phyloP scores from a whole-genome alignment of 2,329 filamentous ascomycete genomes.

The Endothia cerciana region DNA sequence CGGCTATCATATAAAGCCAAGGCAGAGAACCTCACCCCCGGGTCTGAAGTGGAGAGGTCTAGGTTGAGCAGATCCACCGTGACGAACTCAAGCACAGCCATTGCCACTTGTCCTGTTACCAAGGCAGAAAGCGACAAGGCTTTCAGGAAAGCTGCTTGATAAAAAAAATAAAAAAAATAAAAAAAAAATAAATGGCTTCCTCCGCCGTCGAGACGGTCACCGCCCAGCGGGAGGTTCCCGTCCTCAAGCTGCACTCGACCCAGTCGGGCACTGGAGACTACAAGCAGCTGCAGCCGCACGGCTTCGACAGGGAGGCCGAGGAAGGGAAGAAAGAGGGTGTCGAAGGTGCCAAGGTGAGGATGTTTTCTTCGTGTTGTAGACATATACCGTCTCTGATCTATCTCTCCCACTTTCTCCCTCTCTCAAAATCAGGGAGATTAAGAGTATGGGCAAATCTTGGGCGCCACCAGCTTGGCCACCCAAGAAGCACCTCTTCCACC shows the following conservation, averaged over 20 bases:
- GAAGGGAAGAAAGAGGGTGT: slow-evolving; percentile 29
- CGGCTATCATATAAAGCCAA: slow-evolving; percentile 17
- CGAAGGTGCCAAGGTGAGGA: slow-evolving; percentile 30
- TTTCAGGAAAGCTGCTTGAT: background rate
- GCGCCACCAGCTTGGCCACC: background rate
- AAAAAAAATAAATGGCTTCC: slow-evolving; percentile 44
- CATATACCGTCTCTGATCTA: too few relatives aligned
- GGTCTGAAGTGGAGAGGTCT: background rate
- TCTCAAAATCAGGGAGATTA: too few relatives aligned
- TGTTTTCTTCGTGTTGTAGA: background rate
- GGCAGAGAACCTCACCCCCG: background rate
- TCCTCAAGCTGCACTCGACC: slow-evolving; percentile 48
- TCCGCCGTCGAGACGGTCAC: slow-evolving; percentile 40
- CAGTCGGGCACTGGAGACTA: slow-evolving; percentile 32
- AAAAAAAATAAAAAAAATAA: slow-evolving; percentile 44
- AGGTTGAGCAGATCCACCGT: background rate
- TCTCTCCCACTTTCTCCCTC: too few relatives aligned
- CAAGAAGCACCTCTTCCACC: background rate
- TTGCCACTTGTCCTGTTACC: background rate
- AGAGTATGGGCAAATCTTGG: background rate
- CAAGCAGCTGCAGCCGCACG: slow-evolving; percentile 31
- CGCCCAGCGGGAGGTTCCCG: slow-evolving; percentile 32
- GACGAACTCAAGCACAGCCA: background rate
- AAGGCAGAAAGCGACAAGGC: too few relatives aligned
- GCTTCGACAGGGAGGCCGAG: slow-evolving; percentile 30